phyloP scores from a whole-genome alignment of 768 basidiomycete species.

The Mycena sanguinolenta region DNA sequence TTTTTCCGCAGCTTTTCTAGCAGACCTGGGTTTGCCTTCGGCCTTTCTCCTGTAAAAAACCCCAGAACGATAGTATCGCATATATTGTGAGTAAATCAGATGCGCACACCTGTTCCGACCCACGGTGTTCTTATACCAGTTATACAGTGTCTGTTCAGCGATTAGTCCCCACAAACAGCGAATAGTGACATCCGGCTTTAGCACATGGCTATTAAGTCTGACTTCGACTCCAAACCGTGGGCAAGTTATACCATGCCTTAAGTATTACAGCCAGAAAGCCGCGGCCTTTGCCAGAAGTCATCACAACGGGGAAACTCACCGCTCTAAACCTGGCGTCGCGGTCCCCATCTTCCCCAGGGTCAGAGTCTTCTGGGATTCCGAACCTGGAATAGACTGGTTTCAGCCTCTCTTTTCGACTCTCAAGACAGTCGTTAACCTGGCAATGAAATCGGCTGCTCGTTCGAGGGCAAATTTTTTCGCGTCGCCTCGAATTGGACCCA shows the following conservation, averaged over 20 bases:
- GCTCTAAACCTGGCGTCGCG: slow-evolving; percentile 74
- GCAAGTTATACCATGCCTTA: too few relatives aligned
- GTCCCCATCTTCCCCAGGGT: slow-evolving; percentile 69
- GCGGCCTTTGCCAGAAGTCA: neutral
- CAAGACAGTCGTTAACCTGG: too few relatives aligned
- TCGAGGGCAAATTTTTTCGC: slow-evolving; percentile 79
- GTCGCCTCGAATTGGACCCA: slow-evolving; percentile 73
- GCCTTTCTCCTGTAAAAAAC: slow-evolving; percentile 57
- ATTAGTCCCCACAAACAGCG: neutral
- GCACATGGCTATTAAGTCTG: neutral
- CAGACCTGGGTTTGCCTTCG: slow-evolving; percentile 66
- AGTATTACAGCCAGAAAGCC: too few relatives aligned
- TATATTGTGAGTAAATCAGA: too few relatives aligned
- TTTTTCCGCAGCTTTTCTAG: slow-evolving; percentile 67
- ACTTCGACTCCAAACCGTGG: neutral
- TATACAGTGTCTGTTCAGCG: slow-evolving; percentile 71
- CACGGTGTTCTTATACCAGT: slow-evolving; percentile 81
- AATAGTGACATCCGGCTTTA: neutral
- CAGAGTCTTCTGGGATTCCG: slow-evolving; percentile 68
- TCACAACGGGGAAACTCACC: slow-evolving; percentile 49
- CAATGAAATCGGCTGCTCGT: slow-evolving; percentile 71
- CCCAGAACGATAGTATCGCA: too few relatives aligned
- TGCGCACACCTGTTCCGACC: slow-evolving; percentile 58
- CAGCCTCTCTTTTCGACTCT: too few relatives aligned
- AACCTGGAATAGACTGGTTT: too few relatives aligned